Conservation (phyloP, 805 yeast species). For the Crinitomyces ghanaensis region DNA sequence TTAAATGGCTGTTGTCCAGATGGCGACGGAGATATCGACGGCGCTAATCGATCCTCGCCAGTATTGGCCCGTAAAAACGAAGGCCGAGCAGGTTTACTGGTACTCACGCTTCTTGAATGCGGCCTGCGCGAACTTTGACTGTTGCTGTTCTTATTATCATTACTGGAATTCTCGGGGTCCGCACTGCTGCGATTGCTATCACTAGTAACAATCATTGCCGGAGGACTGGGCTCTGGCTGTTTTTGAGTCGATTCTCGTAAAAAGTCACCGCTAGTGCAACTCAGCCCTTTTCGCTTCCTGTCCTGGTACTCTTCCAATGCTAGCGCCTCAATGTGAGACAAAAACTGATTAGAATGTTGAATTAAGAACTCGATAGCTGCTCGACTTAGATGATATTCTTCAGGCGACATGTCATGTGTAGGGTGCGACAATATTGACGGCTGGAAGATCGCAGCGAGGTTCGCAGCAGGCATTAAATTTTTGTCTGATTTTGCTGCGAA, state of each 20-base stretch:
- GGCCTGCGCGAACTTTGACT: too few species aligned
- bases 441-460: conserved; percentile 91
- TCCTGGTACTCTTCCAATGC: conserved; percentile 24
- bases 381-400: conserved; percentile 79
- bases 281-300: conserved; percentile 2
- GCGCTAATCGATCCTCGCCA: background rate
- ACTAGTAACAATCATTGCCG: too few species aligned
- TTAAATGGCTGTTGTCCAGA: background rate
- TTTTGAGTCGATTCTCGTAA: background rate
- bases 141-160: background rate
- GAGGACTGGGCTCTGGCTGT: background rate
- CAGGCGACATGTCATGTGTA: conserved; percentile 82
- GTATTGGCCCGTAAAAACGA: background rate
- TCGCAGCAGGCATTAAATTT: conserved; percentile 86
- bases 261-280: background rate
- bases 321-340: conserved; percentile 37
- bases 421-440: conserved; percentile 94
- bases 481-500: conserved; percentile 67
- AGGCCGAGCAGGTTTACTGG: too few species aligned
- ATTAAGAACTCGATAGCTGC: conserved; percentile 81
- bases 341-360: conserved; percentile 67
- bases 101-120: too few species aligned
- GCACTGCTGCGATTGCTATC: too few species aligned
- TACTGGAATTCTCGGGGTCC: background rate
- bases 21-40: too few species aligned